Base-by-base conservation (phyloP, 768 basidiomycete genomes). In the Leucocoprinus sp. region DNA sequence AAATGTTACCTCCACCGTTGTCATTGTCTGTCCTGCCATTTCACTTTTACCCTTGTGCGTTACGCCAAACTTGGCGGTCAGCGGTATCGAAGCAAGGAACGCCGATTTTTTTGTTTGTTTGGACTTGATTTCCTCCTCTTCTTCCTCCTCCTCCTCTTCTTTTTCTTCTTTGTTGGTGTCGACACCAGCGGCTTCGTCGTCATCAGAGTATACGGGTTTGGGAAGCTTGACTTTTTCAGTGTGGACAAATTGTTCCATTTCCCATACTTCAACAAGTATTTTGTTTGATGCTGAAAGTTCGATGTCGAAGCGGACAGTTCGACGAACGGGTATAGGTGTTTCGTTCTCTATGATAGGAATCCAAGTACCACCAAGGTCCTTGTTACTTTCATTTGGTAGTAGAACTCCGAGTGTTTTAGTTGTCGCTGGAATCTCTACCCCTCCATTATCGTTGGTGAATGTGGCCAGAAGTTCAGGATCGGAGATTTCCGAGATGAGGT, bases 201-300 rank as follows among this genome's bases (percentile, higher is more conserved):
- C 69, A 2, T 71, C 73, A 8, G 69, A 67, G 12, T 64, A 57
- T 18, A 74, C 73, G 6, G 63, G 50, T 50, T 71, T 71, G 4
- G 70, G 66, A 2, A 67, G 68, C 40, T 66, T 68, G 18, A 75
- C 64, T 55, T 74, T 79, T 53, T 84, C 83, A 15, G 82, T 58
- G 46, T 76, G 74, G 50, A 87, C 68, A 2, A 72, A 72, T 55
- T 88, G 86, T 42, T 72, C 72, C 14, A 80, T 78, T 58, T 91
- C 86, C 84, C 84, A 87, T 21, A 90, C 64, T 60, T 91, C 88
- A 42, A 82, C 72, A 9, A 74, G 79, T 34, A 86, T 65, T 55
- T 69, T 74, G 43, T 57, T 65, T 33, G 54, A 62, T 42, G 60
- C 69, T 19, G 52, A 53, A 1, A 83, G 60, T 17, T 68, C 70